Base-by-base conservation (phyloP, 2,329 filamentous ascomycete genomes). In the Phyllosticta citribraziliensis region DNA sequence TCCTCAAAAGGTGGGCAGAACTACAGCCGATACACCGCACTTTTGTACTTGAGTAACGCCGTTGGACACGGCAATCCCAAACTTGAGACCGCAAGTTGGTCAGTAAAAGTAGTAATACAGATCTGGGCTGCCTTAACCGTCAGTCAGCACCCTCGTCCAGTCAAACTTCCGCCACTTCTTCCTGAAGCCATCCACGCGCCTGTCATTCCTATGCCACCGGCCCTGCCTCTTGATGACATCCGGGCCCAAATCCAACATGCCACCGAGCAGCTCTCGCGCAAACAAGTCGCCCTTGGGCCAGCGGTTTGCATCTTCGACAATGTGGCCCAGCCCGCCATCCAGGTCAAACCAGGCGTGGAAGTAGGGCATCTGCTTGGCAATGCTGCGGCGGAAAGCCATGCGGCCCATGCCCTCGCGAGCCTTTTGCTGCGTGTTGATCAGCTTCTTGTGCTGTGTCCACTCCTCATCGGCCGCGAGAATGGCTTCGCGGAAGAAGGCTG, bases 301-400 rank as follows among this genome's bases (percentile, higher is more conserved):
- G 57, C 86, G 80, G 56, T 85, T 82, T 27, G 85, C 79, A 67
- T 99, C 89, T 75, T 99, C 94, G 0, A 99, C 89, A 9, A 99
- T 80, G 72, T 99, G 94, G 0, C 91, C 94, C 65, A 99, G 75
- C 0, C 94, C 94, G 2, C 94, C 94, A 70, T 99, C 92, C 0
- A 99, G 78, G 58, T 85, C 84, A 71, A 97, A 97, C 92, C 93
- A 99, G 4, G 74, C 93, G 73, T 99, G 94, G 69, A 99, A 99
- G 73, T 99, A 99, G 0, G 95, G 93, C 89, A 95, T 93, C 78
- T 99, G 93, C 76, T 95, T 96, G 12, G 89, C 90, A 63, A 99
- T 79, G 20, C 83, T 88, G 61, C 86, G 82, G 0, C 93, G 82
- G 73, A 99, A 99, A 1, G 94, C 92, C 58, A 82, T 74, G 69